phyloP scores from a whole-genome alignment of 345 rosid species.

The Lepidium didymum region DNA sequence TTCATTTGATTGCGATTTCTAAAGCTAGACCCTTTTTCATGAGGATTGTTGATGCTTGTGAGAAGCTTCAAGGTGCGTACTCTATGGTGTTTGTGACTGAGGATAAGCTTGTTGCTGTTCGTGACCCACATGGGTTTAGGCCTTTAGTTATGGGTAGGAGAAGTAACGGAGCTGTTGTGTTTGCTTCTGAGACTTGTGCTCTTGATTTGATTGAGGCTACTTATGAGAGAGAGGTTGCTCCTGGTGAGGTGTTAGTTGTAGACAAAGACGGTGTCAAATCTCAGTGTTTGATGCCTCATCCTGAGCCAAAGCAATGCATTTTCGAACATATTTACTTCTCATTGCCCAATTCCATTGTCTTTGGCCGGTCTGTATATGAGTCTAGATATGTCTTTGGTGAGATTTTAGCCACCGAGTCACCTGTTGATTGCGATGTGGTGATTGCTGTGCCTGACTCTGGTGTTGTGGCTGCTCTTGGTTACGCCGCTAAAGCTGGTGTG shows the following conservation, averaged over 20 bases:
- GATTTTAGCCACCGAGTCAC: constrained; percentile 74
- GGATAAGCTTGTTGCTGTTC: constrained; percentile 82
- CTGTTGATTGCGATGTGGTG: constrained; percentile 90
- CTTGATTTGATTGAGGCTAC: constrained; percentile 96
- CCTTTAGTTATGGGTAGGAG: constrained; percentile 89
- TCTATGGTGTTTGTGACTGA: constrained; percentile 81
- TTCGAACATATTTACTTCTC: constrained; percentile 92
- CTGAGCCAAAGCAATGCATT: constrained; percentile 86
- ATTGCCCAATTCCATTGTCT: constrained; percentile 71
- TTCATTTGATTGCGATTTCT: constrained; percentile 77
- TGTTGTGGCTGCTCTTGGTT: constrained; percentile 94
- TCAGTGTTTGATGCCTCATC: constrained; percentile 69
- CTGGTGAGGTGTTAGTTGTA: constrained; percentile 86
- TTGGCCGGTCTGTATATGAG: constrained; percentile 76
- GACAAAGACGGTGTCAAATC: constrained; percentile 81
- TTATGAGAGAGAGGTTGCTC: constrained; percentile 84
- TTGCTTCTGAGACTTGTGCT: constrained; percentile 96
- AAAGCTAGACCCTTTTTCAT: constrained; percentile 74
- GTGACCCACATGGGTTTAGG: constrained; percentile 79
- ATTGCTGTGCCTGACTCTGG: constrained; percentile 98
- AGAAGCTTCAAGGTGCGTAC: constrained; percentile 73
- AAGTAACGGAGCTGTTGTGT: constrained; percentile 75
- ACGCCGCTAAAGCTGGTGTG: constrained; percentile 80
- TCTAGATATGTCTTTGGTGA: constrained; percentile 58
- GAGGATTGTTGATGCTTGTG: constrained; percentile 83